Conservation (phyloP, 345 rosid genomes). For the Rhodomyrtus tomentosa region DNA sequence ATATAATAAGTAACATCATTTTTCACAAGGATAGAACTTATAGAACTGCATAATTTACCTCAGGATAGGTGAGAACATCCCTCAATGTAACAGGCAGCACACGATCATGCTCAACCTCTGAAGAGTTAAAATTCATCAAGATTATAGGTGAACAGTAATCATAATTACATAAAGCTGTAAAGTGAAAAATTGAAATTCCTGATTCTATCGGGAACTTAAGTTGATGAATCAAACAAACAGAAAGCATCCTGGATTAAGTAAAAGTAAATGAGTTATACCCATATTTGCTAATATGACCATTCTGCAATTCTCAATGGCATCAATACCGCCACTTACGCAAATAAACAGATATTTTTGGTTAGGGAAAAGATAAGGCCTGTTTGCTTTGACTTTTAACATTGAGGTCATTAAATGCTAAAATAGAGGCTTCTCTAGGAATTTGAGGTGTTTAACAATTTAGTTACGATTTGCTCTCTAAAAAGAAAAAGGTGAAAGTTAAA, state of each 20-base stretch:
- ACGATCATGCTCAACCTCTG: slow-evolving; percentile 44
- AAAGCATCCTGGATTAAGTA: not conserved
- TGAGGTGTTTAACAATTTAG: not conserved
- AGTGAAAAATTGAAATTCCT: not conserved
- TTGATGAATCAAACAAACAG: not conserved
- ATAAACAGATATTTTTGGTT: not conserved
- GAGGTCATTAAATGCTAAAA: not conserved
- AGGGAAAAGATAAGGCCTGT: not conserved
- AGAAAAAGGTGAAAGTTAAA: not conserved
- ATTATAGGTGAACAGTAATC: not conserved
- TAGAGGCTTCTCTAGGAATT: not conserved
- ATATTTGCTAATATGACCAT: not conserved
- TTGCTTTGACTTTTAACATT: not conserved
- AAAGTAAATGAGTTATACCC: not conserved
- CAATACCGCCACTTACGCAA: not conserved
- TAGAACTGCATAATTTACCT: slow-evolving; percentile 27
- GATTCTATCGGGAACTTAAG: not conserved
- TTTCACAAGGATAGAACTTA: not conserved
- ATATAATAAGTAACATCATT: not conserved
- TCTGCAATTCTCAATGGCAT: not conserved
- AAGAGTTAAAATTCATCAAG: slow-evolving; percentile 1
- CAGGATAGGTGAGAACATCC: slow-evolving; percentile 50
- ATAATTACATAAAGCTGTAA: not conserved
- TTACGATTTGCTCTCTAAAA: not conserved
- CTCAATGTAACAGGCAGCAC: slow-evolving; percentile 52